Percentiles rank a stretch among this genome's conserved stretches.
These are phyloP conservation scores for Candida albicans DNA, from an alignment of 1,139 yeast genomes.

Conservation along the genomic window DNA sequence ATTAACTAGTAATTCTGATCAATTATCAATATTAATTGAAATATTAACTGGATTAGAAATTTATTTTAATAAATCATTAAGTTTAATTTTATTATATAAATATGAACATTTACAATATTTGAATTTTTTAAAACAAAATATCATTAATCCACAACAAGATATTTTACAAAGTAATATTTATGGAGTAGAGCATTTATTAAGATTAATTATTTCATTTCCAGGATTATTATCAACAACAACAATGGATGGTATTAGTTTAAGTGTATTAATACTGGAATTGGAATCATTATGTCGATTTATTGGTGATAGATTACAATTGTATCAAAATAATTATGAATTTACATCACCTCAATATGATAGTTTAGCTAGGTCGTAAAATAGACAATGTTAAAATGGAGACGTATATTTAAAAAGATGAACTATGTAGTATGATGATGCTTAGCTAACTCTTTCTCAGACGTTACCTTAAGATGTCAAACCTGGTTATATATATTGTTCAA, in stretches of 20 bases:
- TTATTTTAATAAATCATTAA: constrained; percentile 78
- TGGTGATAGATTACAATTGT: constrained; percentile 45
- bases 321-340: constrained; percentile 49
- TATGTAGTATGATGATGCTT: too few species aligned
- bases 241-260: constrained; percentile 78
- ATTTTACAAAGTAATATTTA: constrained; percentile 47
- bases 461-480: too few species aligned
- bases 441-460: too few species aligned
- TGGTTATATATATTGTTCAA: too few species aligned
- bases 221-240: constrained; percentile 74
- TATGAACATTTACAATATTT: constrained; percentile 83
- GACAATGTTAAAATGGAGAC: too few species aligned
- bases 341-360: constrained; percentile 67
- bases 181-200: constrained; percentile 75
- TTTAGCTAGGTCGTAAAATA: constrained; percentile 26
- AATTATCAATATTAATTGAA: constrained; percentile 62
- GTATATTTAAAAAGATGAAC: not conserved
- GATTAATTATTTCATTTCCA: constrained; percentile 76
- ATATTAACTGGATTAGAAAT: constrained; percentile 64
- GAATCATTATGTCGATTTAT: constrained; percentile 56
- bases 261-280: constrained; percentile 42
- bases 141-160: constrained; percentile 24
- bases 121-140: constrained; percentile 40
- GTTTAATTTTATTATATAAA: constrained; percentile 73
- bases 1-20: constrained; percentile 19